Evolutionary conservation across 106 monocot genomes (phyloP).

Genomic region (Hemerocallis citrina): DNA sequence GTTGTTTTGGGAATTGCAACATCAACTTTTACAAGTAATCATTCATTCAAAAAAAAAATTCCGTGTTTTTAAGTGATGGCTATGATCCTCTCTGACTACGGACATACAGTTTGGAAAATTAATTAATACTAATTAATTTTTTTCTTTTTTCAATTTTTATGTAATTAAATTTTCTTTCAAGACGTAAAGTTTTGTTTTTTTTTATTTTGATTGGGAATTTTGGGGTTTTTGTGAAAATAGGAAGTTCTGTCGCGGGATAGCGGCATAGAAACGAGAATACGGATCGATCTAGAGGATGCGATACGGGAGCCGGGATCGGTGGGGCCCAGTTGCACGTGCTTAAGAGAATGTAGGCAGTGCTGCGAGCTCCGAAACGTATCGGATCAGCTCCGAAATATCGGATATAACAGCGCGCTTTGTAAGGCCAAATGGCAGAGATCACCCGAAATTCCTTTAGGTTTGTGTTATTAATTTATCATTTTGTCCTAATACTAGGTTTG

Average conservation of each 20-base stretch:
- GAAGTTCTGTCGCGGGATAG: constrained; percentile 36
- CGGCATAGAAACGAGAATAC: constrained; percentile 42
- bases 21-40: constrained; percentile 41
- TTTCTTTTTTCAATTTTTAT: background rate
- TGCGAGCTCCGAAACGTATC: constrained; percentile 30
- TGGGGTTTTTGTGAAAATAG: background rate
- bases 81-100: too few relatives aligned
- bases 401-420: constrained; percentile 74
- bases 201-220: background rate
- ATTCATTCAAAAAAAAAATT: too few relatives aligned
- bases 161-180: too few relatives aligned
- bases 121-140: too few relatives aligned
- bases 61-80: too few relatives aligned
- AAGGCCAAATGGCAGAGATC: constrained; percentile 68
- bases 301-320: constrained; percentile 17
- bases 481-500: too few relatives aligned
- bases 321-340: too few relatives aligned
- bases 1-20: constrained; percentile 61
- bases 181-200: too few relatives aligned
- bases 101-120: too few relatives aligned
- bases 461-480: too few relatives aligned
- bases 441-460: constrained; percentile 69
- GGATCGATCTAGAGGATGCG: constrained; percentile 22
- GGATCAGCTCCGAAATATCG: constrained; percentile 28
- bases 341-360: constrained; percentile 25